Base-by-base conservation (phyloP, 192 early-diverging fungal species). In the Chytriomyces sp. region DNA sequence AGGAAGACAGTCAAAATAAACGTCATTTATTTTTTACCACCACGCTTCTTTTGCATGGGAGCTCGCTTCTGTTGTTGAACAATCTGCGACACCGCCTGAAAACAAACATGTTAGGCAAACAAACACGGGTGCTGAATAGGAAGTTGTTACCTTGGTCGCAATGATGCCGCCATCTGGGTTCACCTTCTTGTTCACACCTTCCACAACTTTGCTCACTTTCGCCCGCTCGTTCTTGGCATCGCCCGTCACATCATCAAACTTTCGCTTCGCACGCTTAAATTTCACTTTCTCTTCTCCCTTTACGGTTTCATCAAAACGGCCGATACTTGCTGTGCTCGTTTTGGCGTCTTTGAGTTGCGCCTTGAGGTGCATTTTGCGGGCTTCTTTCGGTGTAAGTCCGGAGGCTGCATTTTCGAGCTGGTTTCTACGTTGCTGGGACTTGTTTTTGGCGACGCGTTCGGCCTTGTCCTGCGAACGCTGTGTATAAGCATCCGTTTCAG, bases 381-480 rank as follows among this genome's bases (percentile, higher is more conserved):
- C 88, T 72, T 92, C 87, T 16, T 71, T 69, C 35, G 77, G 78
- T 45, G 81, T 80, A 9, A 82, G 76, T 59, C 86, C 86, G 67
- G 87, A 53, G 6, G 10, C 7, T 7, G 69, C 48, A 45, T 61
- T 74, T 81, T 97, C 97, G 76, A 97, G 94, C 60, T 81, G 68
- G 82, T 99, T 99, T 64, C 96, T 89, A 69, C 88, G 87, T 74
- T 91, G 90, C 69, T 95, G 93, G 79, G 92, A 93, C 46, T 89
- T 83, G 86, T 99, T 98, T 88, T 94, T 96, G 0, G 87, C 89
- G 23, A 97, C 85, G 16, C 95, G 89, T 74, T 88, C 95, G 85
- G 92, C 93, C 89, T 98, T 98, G 73, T 92, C 96, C 11, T 92
- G 90, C 62, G 90, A 81, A 47, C 82, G 79, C 69, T 89, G 91